Evolutionary conservation across 1,139 yeast genomes (phyloP).

Genomic region (Hyphopichia pseudoburtonii): DNA sequence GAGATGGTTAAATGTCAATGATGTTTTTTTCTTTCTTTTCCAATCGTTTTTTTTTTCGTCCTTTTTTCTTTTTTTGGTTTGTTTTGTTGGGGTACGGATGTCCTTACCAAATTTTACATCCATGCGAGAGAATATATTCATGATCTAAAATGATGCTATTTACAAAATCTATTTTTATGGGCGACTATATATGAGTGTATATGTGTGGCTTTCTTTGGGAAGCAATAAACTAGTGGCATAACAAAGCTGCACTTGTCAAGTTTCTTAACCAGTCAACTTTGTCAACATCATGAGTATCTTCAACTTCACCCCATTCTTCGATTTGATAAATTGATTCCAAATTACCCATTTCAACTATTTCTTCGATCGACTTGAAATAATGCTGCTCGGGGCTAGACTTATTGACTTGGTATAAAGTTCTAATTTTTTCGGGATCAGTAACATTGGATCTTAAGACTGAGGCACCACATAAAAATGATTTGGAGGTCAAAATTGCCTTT

Average conservation of each 20-base stretch:
- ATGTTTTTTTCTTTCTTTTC: background rate
- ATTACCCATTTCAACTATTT: conserved; percentile 74
- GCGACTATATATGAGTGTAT: no score
- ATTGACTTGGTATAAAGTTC: conserved; percentile 36
- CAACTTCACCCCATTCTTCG: conserved; percentile 95
- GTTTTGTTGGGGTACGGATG: background rate
- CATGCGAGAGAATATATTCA: no score
- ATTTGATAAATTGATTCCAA: conserved; percentile 85
- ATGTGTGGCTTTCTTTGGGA: no score
- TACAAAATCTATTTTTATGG: background rate
- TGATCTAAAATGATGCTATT: no score
- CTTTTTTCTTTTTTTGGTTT: no score
- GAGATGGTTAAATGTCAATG: no score
- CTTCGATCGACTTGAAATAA: conserved; percentile 53
- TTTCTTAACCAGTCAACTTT: conserved; percentile 84
- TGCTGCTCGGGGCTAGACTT: conserved; percentile 23
- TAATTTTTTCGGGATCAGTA: conserved; percentile 19
- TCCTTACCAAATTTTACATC: no score
- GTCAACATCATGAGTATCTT: conserved; percentile 96
- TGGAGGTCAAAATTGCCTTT: conserved; percentile 78
- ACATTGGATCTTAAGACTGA: conserved; percentile 41
- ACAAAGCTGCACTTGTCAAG: conserved; percentile 76
- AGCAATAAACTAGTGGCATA: conserved; percentile 26
- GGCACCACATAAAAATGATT: conserved; percentile 82
- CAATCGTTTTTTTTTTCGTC: no score